These are phyloP conservation scores for Nicotiana rustica DNA, from an alignment of 305 asterid genomes.

Conservation along the genomic window DNA sequence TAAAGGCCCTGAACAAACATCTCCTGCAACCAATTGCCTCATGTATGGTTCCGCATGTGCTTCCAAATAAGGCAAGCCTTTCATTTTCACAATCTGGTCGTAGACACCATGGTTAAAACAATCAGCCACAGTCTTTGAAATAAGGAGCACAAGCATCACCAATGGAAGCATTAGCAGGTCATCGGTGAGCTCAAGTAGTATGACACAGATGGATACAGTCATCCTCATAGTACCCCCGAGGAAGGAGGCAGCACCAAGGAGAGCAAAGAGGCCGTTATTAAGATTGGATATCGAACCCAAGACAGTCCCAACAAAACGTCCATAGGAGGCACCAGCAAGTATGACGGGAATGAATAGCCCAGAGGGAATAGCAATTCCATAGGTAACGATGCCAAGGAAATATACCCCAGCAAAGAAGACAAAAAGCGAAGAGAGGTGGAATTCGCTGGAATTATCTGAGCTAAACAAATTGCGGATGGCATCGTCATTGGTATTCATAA, in stretches of 20 bases:
- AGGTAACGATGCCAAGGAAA: conserved; percentile 78
- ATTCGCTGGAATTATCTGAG: conserved; percentile 57
- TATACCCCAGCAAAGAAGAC: conserved; percentile 66
- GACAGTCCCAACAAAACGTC: conserved; percentile 81
- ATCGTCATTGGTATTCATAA: conserved; percentile 89
- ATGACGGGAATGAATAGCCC: conserved; percentile 98
- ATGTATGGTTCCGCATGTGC: conserved; percentile 95
- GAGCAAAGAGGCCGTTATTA: conserved; percentile 76
- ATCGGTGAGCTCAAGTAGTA: conserved; percentile 86
- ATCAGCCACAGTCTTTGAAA: conserved; percentile 92
- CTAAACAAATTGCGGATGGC: conserved; percentile 88
- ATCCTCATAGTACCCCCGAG: conserved; percentile 99
- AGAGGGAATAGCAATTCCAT: conserved; percentile 95
- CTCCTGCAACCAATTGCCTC: conserved; percentile 82
- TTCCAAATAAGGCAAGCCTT: conserved; percentile 94
- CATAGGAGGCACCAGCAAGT: conserved; percentile 95
- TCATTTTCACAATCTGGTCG: conserved; percentile 92
- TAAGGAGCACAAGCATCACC: conserved; percentile 88
- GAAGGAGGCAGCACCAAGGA: conserved; percentile 96
- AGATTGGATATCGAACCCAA: conserved; percentile 68
- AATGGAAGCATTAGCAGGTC: conserved; percentile 88
- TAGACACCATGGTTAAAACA: conserved; percentile 84
- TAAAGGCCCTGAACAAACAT: conserved; percentile 92
- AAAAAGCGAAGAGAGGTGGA: conserved; percentile 64
- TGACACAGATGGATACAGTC: conserved; percentile 95